These are phyloP conservation scores for Pseudonitzschia multiseries DNA, from an alignment of 108 stramenopile genomes.

Conservation along the genomic window DNA sequence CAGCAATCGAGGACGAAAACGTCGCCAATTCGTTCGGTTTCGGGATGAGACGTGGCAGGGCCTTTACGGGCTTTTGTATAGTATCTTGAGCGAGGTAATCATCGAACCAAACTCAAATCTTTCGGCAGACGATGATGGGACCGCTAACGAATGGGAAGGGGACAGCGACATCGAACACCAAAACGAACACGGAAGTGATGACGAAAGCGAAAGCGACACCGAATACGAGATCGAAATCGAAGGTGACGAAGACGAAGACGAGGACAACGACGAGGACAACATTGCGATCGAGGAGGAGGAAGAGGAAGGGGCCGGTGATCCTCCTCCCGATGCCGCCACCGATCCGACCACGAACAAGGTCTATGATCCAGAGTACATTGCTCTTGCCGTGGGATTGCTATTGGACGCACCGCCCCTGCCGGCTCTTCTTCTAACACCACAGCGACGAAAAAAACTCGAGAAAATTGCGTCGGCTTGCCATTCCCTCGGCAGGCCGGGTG, in stretches of 20 bases:
- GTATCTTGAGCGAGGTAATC: not conserved
- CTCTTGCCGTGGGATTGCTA: not conserved
- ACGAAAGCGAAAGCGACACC: not conserved
- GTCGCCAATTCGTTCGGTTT: not conserved
- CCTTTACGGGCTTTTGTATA: not conserved
- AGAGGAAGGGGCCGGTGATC: not conserved
- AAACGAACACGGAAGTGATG: not conserved
- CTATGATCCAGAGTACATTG: not conserved
- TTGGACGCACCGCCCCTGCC: not conserved
- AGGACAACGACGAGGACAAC: not conserved
- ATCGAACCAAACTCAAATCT: not conserved
- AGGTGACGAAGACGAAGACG: not conserved
- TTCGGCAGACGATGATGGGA: not conserved
- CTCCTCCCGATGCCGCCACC: no score
- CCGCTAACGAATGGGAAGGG: no score
- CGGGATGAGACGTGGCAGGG: conserved; percentile 12
- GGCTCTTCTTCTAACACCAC: not conserved
- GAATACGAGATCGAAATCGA: not conserved
- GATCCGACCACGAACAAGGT: not conserved
- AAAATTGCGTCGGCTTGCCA: not conserved
- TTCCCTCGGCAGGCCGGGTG: not conserved
- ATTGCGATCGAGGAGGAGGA: not conserved
- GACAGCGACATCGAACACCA: no score
- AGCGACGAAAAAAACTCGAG: conserved; percentile 3
- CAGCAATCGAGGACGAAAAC: not conserved